phyloP scores from a whole-genome alignment of 1,284 basidiomycete genomes.

The Cryptococcus sp. region DNA sequence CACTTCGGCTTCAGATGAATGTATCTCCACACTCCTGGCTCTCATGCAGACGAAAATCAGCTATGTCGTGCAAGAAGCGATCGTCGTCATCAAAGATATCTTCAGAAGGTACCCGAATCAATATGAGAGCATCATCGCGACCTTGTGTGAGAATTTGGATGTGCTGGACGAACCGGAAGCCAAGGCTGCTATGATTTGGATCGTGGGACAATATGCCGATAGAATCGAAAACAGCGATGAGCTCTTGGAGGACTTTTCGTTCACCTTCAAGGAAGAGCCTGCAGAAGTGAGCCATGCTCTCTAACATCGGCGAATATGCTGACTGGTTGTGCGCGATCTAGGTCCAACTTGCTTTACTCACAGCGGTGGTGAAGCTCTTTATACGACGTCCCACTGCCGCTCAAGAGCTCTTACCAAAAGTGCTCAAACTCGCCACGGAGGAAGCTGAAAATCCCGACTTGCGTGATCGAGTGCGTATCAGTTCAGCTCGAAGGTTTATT shows the following conservation, averaged over 20 bases:
- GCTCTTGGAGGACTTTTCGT: conserved; percentile 83
- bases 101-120: conserved; percentile 97
- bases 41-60: conserved; percentile 89
- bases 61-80: conserved; percentile 97
- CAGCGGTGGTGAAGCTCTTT: conserved; percentile 95
- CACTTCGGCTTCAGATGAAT: conserved; percentile 86
- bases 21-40: conserved; percentile 88
- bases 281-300: conserved; percentile 65
- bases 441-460: conserved; percentile 97
- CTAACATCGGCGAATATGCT: not conserved
- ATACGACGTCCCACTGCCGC: conserved; percentile 90
- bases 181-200: conserved; percentile 97
- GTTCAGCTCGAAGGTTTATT: not conserved
- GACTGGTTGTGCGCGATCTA: conserved; percentile 25
- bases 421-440: conserved; percentile 91
- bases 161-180: conserved; percentile 98
- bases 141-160: conserved; percentile 90
- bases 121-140: conserved; percentile 96
- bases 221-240: conserved; percentile 97
- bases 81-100: conserved; percentile 99
- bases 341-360: conserved; percentile 95
- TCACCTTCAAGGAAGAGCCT: conserved; percentile 89
- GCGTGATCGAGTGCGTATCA: conserved; percentile 62
- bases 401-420: conserved; percentile 83
- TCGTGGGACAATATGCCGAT: conserved; percentile 95